Conservation (phyloP, 2,329 filamentous ascomycete genomes). For the Pseudocercospora fuligena region DNA sequence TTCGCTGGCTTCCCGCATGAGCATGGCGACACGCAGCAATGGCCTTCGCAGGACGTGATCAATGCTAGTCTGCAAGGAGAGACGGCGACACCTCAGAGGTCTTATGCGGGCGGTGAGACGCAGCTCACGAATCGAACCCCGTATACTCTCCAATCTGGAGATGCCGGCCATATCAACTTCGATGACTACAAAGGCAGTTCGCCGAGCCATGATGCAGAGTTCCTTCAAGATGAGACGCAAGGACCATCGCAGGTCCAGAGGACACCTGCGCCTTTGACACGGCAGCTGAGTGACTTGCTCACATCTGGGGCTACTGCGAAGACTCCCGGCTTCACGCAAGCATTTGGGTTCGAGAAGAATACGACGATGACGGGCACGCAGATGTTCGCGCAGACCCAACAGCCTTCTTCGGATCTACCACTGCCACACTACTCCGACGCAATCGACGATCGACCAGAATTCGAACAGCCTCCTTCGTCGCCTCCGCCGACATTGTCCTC, state of each 20-base stretch:
- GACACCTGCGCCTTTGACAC: slow-evolving; percentile 44
- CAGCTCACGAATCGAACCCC: slow-evolving; percentile 22
- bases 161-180: slow-evolving; percentile 21
- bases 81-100: slow-evolving; percentile 14
- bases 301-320: slow-evolving; percentile 48
- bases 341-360: slow-evolving; percentile 41
- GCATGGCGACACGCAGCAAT: slow-evolving; percentile 53
- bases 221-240: slow-evolving; percentile 22
- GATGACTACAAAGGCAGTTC: slow-evolving; percentile 21
- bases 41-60: slow-evolving; percentile 46
- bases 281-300: slow-evolving; percentile 41
- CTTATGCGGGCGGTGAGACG: slow-evolving; percentile 19
- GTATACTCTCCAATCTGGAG: slow-evolving; percentile 1
- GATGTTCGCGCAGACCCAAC: slow-evolving; percentile 52
- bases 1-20: slow-evolving; percentile 41
- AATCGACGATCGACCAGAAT: slow-evolving; percentile 47
- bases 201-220: slow-evolving; percentile 24
- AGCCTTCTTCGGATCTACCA: slow-evolving; percentile 49
- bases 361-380: slow-evolving; percentile 50
- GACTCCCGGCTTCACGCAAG: slow-evolving; percentile 49
- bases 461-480: not conserved
- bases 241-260: slow-evolving; percentile 34
- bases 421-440: slow-evolving; percentile 48
- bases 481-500: slow-evolving; percentile 38
- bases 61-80: slow-evolving; percentile 30